Conservation (phyloP, 106 monocot species). For the Chionographis japonica region DNA sequence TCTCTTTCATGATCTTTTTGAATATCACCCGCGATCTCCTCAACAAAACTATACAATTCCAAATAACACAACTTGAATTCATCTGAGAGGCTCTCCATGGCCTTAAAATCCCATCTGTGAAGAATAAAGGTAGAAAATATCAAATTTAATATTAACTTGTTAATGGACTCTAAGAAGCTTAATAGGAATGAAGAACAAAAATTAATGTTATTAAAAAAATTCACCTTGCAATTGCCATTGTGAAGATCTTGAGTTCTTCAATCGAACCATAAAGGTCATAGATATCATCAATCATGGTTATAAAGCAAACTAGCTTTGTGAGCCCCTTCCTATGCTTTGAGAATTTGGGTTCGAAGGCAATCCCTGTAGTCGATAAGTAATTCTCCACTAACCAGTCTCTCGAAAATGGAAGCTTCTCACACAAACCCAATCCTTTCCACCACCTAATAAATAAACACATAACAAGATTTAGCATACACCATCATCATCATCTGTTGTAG, state of each 20-base stretch:
- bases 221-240: not conserved
- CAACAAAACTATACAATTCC: too few species aligned
- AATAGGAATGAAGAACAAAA: not conserved
- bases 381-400: not conserved
- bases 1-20: not conserved
- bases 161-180: not conserved
- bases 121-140: not conserved
- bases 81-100: too few species aligned
- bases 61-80: too few species aligned
- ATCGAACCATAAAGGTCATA: not conserved
- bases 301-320: not conserved
- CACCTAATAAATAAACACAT: not conserved
- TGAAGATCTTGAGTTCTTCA: slow-evolving; percentile 2
- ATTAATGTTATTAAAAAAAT: too few species aligned
- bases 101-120: too few species aligned
- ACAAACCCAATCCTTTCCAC: not conserved
- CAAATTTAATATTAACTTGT: not conserved
- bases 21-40: too few species aligned
- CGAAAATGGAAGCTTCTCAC: not conserved
- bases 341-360: not conserved
- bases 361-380: slow-evolving; percentile 1
- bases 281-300: slow-evolving; percentile 3
- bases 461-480: too few species aligned
- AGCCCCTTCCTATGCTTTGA: not conserved
- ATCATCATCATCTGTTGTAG: too few species aligned